A percentile compares a stretch with the other conserved stretches of the same genome.
Conservation (phyloP, 164 flowering plant genomes). For the Sedum album region DNA sequence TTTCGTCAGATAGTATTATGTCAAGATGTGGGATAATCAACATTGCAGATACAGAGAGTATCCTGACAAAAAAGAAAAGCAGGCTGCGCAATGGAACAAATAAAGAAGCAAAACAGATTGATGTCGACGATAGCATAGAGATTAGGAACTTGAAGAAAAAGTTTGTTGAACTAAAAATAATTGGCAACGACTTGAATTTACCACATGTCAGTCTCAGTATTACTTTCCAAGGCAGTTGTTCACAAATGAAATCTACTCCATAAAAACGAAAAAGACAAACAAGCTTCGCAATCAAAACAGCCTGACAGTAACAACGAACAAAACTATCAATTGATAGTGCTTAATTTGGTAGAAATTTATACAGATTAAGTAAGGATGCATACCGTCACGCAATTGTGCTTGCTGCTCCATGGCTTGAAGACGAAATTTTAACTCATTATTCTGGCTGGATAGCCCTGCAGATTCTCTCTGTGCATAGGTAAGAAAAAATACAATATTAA, state of each 20-base stretch:
- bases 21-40: neutral
- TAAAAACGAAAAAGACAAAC: too few species aligned
- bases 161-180: neutral
- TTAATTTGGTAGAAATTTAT: neutral
- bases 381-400: conserved; percentile 31
- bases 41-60: neutral
- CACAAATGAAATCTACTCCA: neutral
- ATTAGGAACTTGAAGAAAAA: neutral
- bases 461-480: conserved; percentile 38
- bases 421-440: conserved; percentile 54
- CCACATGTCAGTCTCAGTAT: conserved; percentile 2
- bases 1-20: neutral
- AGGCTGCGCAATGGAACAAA: too few species aligned
- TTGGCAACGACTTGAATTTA: neutral
- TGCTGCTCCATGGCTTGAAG: conserved; percentile 64
- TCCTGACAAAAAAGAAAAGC: neutral
- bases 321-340: neutral
- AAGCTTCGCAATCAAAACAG: too few species aligned
- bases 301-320: too few species aligned
- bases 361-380: neutral
- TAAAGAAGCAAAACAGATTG: too few species aligned
- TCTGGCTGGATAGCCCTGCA: conserved; percentile 39
- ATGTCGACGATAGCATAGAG: neutral
- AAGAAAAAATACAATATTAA: neutral
- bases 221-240: neutral